A percentile compares a stretch with the other conserved stretches of the same genome.
Conservation (phyloP, 2,329 filamentous ascomycete genomes). For the Juglanconis juglandina region DNA sequence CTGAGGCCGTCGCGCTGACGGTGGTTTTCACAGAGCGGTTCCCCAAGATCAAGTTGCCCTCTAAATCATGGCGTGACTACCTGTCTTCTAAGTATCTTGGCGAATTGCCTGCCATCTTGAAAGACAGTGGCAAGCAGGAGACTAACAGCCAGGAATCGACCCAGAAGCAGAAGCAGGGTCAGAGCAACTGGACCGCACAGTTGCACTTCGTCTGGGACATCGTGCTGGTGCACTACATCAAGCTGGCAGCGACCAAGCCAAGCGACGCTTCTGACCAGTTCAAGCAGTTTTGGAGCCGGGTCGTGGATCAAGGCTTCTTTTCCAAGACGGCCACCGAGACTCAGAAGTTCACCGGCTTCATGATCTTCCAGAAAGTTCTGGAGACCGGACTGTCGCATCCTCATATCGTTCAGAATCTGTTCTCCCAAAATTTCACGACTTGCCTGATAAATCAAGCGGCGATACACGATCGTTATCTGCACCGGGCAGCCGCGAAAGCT, state of each 20-base stretch:
- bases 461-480: constrained; percentile 72
- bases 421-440: constrained; percentile 78
- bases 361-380: constrained; percentile 77
- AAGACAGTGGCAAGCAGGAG: constrained; percentile 61
- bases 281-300: constrained; percentile 77
- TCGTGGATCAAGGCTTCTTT: constrained; percentile 85
- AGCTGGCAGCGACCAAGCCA: constrained; percentile 28
- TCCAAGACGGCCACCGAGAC: constrained; percentile 77
- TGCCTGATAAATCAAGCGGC: constrained; percentile 81
- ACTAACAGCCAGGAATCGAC: constrained; percentile 39
- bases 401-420: constrained; percentile 57
- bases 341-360: constrained; percentile 88
- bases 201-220: constrained; percentile 86
- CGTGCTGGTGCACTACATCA: constrained; percentile 57
- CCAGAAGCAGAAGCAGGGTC: constrained; percentile 47
- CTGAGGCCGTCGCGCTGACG: constrained; percentile 89
- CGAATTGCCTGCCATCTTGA: constrained; percentile 72
- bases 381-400: constrained; percentile 45
- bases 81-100: constrained; percentile 65
- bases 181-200: constrained; percentile 74
- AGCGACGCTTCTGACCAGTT: constrained; percentile 50
- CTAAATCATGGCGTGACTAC: constrained; percentile 76
- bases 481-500: constrained; percentile 73
- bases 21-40: constrained; percentile 65
- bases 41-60: constrained; percentile 60